Percentiles rank a stretch among this genome's conserved stretches.
Conservation (phyloP, 106 monocot genomes). For the Dioscorea alata region DNA sequence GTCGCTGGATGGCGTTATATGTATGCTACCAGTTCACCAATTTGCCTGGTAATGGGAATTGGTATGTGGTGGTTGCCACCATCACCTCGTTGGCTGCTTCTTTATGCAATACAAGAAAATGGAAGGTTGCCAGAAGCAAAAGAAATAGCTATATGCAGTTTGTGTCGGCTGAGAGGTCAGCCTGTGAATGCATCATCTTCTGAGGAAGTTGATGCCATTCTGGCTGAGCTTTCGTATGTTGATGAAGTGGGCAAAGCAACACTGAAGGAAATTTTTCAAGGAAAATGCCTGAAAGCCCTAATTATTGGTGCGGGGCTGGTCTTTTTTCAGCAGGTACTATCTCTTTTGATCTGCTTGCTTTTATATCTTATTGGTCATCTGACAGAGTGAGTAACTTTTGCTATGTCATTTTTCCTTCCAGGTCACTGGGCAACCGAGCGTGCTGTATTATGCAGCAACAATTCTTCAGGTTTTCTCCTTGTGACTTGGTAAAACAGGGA, state of each 20-base stretch:
- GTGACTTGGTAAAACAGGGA: not conserved
- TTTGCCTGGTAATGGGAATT: constrained; percentile 69
- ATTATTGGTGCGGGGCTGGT: constrained; percentile 86
- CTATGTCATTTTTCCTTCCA: constrained; percentile 6
- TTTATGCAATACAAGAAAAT: constrained; percentile 71
- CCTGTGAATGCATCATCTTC: constrained; percentile 33
- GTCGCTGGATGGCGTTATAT: constrained; percentile 91
- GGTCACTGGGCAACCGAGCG: constrained; percentile 97
- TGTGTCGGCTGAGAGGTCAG: constrained; percentile 72
- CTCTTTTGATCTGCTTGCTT: not conserved
- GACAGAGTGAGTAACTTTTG: too few relatives aligned
- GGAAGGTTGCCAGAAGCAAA: constrained; percentile 37
- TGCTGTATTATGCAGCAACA: constrained; percentile 94
- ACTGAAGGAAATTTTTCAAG: constrained; percentile 73
- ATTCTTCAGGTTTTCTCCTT: constrained; percentile 67
- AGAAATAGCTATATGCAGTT: constrained; percentile 52
- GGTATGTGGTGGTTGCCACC: constrained; percentile 95
- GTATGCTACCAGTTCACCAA: constrained; percentile 50
- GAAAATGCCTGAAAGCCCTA: constrained; percentile 91
- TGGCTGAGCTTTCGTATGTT: constrained; percentile 61
- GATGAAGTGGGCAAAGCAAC: constrained; percentile 37
- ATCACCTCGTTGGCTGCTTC: constrained; percentile 89
- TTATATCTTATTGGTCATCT: too few relatives aligned
- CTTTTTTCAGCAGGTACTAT: constrained; percentile 89
- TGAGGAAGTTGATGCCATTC: constrained; percentile 56